Evolutionary conservation across 306 rosid genomes (phyloP), one percentile per base, ranked within the genome.

Genomic region (Fagus sylvatica): DNA sequence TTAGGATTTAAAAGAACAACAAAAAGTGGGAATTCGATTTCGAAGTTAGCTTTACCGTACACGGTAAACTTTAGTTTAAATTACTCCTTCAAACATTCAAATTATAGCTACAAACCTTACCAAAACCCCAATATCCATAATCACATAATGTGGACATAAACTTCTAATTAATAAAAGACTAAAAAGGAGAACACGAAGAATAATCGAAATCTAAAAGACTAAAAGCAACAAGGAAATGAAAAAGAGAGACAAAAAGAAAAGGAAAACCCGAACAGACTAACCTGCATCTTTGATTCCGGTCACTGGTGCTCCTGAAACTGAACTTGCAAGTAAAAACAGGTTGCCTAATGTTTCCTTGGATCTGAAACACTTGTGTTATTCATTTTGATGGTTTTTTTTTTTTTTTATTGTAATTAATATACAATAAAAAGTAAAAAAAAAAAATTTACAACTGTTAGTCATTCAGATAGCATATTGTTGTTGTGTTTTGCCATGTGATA

Each of bases 241-340:
- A 15, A 60, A 28, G 80, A 15, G 40, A 49, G 6, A 37, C 19
- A 3, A 1, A 33, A 32, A 13, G 28, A 56, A 46, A 32, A 1
- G 19, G 12, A 6, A 49, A 30, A 33, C 43, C 48, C 42, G 34
- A 72, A 46, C 17, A 12, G 56, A 77, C 71, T 1, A 40, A 88
- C 92, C 92, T 85, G 67, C 88, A 85, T 68, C 87, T 88, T 7
- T 85, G 95, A 72, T 82, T 83, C 13, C 96, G 87, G 74, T 90
- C 96, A 60, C 81, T 83, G 84, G 76, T 80, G 77, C 76, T 86
- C 77, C 96, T 77, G 79, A 88, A 90, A 79, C 93, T 85, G 79
- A 90, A 90, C 56, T 88, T 88, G 91, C 96, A 90, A 48, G 96
- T 81, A 82, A 90, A 90, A 11, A 90, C 96, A 0, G 96, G 96